Evolutionary conservation across 768 basidiomycete genomes (phyloP).

Genomic region (Rhodocollybia butyracea): DNA sequence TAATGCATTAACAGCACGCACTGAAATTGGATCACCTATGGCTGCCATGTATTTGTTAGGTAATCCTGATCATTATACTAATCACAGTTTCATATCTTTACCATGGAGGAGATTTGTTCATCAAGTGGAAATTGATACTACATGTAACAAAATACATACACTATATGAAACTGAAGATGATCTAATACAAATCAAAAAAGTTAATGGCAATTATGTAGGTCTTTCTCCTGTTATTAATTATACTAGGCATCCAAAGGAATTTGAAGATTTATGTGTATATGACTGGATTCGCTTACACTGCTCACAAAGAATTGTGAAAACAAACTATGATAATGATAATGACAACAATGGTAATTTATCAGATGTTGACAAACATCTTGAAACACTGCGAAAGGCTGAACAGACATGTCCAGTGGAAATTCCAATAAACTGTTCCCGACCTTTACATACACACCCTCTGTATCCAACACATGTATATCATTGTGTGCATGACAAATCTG

Average conservation of each 20-base stretch:
- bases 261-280: constrained; percentile 11
- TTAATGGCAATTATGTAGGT: no score
- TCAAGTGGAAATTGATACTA: neutral
- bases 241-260: constrained; percentile 10
- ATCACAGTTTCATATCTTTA: constrained; percentile 13
- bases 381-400: neutral
- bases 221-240: constrained; percentile 12
- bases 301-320: neutral
- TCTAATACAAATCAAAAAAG: neutral
- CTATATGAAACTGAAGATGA: neutral
- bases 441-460: constrained; percentile 8
- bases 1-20: no score
- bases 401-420: neutral
- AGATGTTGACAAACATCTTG: neutral
- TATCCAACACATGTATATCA: constrained; percentile 8
- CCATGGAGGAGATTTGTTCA: constrained; percentile 13
- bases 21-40: no score
- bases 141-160: neutral
- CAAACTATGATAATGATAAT: neutral
- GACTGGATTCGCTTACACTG: constrained; percentile 12
- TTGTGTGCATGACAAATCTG: neutral
- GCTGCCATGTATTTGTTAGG: no score
- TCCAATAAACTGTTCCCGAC: neutral
- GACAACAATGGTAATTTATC: neutral
- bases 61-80: constrained; percentile 1